Conservation (phyloP, 768 basidiomycete genomes). For the Mycena vitilis region DNA sequence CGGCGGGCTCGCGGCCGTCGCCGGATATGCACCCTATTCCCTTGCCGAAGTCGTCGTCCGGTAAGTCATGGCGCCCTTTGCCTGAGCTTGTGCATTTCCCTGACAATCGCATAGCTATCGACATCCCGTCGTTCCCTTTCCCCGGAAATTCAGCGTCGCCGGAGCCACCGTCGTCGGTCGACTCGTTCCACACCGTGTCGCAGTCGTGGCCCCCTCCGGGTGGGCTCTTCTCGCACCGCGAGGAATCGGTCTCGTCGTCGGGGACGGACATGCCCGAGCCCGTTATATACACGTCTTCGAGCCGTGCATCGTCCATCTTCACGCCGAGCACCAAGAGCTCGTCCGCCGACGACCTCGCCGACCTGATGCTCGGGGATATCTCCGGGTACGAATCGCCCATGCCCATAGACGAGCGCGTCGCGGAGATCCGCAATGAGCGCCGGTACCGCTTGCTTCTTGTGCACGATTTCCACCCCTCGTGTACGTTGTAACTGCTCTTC, state of each 20-base stretch:
- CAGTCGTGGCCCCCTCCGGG: conserved; percentile 27
- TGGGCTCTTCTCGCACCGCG: conserved; percentile 39
- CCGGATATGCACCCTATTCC: conserved; percentile 55
- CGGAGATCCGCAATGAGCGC: conserved; percentile 67
- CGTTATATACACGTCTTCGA: conserved; percentile 52
- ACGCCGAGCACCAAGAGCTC: conserved; percentile 40
- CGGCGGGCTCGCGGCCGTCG: conserved; percentile 38
- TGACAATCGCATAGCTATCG: conserved; percentile 21
- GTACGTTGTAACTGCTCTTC: conserved; percentile 40
- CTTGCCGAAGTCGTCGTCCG: conserved; percentile 34
- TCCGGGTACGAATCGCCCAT: conserved; percentile 55
- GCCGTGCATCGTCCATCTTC: conserved; percentile 49
- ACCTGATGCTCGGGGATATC: conserved; percentile 35
- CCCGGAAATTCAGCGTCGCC: conserved; percentile 16
- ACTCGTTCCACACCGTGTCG: conserved; percentile 42
- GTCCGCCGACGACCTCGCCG: conserved; percentile 37
- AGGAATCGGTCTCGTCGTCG: conserved; percentile 49
- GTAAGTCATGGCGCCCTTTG: background rate
- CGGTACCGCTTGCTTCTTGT: conserved; percentile 73
- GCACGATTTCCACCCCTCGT: conserved; percentile 79
- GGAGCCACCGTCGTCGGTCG: conserved; percentile 26
- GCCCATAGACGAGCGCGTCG: conserved; percentile 49
- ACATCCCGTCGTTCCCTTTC: conserved; percentile 28
- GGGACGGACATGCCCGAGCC: conserved; percentile 51
- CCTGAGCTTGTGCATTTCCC: too few relatives aligned